phyloP scores from a whole-genome alignment of 345 rosid genomes.

The Citrus unshiu region DNA sequence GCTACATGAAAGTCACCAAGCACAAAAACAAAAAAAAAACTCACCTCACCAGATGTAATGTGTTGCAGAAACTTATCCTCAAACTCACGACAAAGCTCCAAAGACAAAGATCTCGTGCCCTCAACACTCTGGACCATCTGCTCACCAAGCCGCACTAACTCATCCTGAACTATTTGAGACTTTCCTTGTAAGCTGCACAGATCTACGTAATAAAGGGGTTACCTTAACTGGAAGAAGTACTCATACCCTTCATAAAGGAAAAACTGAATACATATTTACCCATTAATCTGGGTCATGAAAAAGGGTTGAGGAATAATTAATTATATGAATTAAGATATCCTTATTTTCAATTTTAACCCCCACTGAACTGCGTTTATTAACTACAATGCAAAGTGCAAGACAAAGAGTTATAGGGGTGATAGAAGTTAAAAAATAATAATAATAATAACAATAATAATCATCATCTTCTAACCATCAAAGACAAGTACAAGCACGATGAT shows the following conservation, averaged over 20 bases:
- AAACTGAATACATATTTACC: background rate
- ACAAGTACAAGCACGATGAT: background rate
- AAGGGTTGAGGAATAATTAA: background rate
- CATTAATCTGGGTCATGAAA: background rate
- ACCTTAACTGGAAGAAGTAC: background rate
- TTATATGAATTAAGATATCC: background rate
- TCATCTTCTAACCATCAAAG: background rate
- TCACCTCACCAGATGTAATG: slow-evolving; percentile 86
- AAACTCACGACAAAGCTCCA: slow-evolving; percentile 96
- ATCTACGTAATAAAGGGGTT: background rate
- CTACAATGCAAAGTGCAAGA: background rate
- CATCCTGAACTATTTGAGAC: slow-evolving; percentile 87
- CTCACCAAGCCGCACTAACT: slow-evolving; percentile 30
- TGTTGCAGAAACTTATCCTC: slow-evolving; percentile 90
- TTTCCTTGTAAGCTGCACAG: slow-evolving; percentile 85
- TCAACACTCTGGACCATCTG: slow-evolving; percentile 82
- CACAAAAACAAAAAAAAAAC: slow-evolving; percentile 20
- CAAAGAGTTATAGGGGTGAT: background rate
- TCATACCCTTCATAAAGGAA: background rate
- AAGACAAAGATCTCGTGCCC: slow-evolving; percentile 87
- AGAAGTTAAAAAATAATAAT: background rate
- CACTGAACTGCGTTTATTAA: background rate
- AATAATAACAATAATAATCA: no score
- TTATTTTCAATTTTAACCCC: background rate
- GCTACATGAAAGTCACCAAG: background rate